Conservation (phyloP, 495 filamentous ascomycete species). For the Peziza echinospora region DNA sequence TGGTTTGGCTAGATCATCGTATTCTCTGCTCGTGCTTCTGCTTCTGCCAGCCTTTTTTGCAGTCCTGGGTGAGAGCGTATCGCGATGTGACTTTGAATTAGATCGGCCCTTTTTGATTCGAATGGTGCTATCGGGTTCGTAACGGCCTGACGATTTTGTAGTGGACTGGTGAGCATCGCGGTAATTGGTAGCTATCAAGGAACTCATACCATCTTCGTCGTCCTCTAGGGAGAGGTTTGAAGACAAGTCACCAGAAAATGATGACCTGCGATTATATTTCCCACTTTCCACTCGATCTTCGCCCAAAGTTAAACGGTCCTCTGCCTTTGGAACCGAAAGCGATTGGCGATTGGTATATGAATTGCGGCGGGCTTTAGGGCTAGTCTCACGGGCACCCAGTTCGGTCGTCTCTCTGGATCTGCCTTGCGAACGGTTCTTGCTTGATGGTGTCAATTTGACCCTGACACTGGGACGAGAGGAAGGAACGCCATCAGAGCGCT, state of each 20-base stretch:
- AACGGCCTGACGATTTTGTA: neutral
- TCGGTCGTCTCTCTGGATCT: neutral
- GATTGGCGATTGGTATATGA: constrained; percentile 17
- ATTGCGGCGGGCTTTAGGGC: constrained; percentile 12
- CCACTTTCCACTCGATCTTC: constrained; percentile 2
- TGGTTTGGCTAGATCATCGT: constrained; percentile 26
- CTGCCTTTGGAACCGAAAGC: constrained; percentile 13
- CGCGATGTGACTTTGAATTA: constrained; percentile 9
- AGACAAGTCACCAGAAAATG: constrained; percentile 17
- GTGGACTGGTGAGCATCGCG: neutral
- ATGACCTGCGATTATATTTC: constrained; percentile 9
- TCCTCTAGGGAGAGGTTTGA: constrained; percentile 4
- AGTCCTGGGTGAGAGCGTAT: neutral
- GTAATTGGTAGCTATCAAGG: neutral
- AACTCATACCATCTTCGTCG: neutral
- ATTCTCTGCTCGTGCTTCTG: constrained; percentile 23
- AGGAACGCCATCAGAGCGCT: constrained; percentile 31
- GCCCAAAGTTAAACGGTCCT: constrained; percentile 16
- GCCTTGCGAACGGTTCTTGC: constrained; percentile 21
- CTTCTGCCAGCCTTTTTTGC: constrained; percentile 10
- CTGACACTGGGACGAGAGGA: constrained; percentile 70
- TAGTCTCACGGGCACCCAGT: neutral
- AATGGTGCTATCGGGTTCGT: neutral
- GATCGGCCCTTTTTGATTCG: constrained; percentile 3
- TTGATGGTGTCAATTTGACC: constrained; percentile 77